These are phyloP conservation scores for Gossypium trilobum DNA, from an alignment of 441 rosid species.

Conservation along the genomic window DNA sequence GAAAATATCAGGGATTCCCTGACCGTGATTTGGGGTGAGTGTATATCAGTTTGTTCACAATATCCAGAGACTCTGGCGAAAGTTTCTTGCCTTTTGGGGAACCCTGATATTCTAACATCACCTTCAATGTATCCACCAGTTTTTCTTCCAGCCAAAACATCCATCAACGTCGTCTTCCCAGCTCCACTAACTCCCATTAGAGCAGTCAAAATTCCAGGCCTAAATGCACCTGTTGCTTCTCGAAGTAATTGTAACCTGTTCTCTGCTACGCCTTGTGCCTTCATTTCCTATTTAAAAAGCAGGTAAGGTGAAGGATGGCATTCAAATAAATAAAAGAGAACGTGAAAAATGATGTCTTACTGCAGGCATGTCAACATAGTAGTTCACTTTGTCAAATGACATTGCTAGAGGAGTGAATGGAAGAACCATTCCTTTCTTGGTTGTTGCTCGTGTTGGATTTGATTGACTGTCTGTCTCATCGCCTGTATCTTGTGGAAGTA, in stretches of 20 bases:
- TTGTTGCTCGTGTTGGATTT: conserved; percentile 21
- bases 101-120: conserved; percentile 73
- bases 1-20: conserved; percentile 76
- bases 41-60: conserved; percentile 81
- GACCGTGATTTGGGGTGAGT: conserved; percentile 82
- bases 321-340: neutral
- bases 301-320: neutral
- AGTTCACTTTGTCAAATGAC: conserved; percentile 68
- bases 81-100: conserved; percentile 72
- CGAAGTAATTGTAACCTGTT: conserved; percentile 59
- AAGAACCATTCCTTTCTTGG: conserved; percentile 78
- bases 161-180: conserved; percentile 91
- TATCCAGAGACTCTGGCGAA: conserved; percentile 91
- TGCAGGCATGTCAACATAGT: conserved; percentile 79
- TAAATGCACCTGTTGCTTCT: conserved; percentile 67
- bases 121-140: conserved; percentile 84
- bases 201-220: conserved; percentile 88
- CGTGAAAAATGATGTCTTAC: conserved; percentile 31
- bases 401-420: conserved; percentile 83
- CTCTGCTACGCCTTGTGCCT: conserved; percentile 55
- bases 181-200: conserved; percentile 95
- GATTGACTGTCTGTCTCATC: conserved; percentile 32
- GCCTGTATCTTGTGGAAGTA: conserved; percentile 42
- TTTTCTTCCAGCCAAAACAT: conserved; percentile 89
- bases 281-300: conserved; percentile 55